Percentiles rank a stretch among this genome's conserved stretches.
Evolutionary conservation across 2,329 filamentous ascomycete genomes (phyloP).

Genomic region (Colletotrichum tropicicola): DNA sequence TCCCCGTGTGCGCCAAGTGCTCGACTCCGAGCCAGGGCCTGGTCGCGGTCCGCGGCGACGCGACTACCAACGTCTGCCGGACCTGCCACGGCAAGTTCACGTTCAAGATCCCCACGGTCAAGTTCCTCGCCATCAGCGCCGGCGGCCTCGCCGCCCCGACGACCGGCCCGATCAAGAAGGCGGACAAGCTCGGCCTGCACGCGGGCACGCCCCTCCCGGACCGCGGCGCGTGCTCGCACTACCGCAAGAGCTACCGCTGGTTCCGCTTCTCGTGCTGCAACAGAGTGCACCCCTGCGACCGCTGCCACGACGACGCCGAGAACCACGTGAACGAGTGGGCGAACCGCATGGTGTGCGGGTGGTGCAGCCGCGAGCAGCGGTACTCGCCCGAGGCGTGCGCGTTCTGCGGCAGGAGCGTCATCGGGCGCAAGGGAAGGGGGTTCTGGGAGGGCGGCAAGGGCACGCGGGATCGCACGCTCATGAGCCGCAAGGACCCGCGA

Average conservation of each 20-base stretch:
- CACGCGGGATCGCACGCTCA: conserved; percentile 74
- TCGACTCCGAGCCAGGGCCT: conserved; percentile 76
- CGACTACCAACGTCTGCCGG: conserved; percentile 78
- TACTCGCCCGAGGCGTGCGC: conserved; percentile 80
- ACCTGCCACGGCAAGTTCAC: conserved; percentile 83
- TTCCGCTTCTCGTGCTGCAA: conserved; percentile 72
- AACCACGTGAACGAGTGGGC: conserved; percentile 84
- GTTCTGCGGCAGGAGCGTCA: conserved; percentile 75
- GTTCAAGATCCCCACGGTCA: conserved; percentile 80
- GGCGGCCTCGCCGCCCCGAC: conserved; percentile 53
- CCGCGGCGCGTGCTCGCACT: conserved; percentile 65
- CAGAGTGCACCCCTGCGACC: conserved; percentile 69
- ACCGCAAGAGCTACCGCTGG: conserved; percentile 68
- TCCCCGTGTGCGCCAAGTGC: conserved; percentile 81
- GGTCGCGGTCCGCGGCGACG: conserved; percentile 77
- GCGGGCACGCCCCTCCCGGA: conserved; percentile 64
- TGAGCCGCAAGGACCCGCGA: conserved; percentile 80
- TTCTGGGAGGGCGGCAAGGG: conserved; percentile 92
- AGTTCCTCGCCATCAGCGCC: conserved; percentile 76
- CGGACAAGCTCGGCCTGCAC: conserved; percentile 65
- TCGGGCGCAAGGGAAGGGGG: conserved; percentile 71
- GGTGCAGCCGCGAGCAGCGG: conserved; percentile 82
- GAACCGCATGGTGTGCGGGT: conserved; percentile 84
- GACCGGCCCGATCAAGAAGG: conserved; percentile 50
- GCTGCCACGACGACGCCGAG: conserved; percentile 77